Conservation (phyloP, 2,329 filamentous ascomycete genomes). For the Kalmusia sp. region DNA sequence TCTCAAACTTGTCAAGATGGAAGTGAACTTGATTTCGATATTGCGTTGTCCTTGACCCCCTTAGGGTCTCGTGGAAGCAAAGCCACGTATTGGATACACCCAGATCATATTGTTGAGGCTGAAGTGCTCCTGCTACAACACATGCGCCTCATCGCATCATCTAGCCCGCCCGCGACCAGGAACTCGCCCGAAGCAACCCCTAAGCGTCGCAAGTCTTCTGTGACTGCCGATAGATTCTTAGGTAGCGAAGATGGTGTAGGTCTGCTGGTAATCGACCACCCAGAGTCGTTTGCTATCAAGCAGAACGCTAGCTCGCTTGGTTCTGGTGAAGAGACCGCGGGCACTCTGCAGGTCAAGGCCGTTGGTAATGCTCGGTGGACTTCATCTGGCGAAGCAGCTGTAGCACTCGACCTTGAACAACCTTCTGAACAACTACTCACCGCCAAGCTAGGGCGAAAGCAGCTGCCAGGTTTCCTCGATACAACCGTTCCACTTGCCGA, state of each 20-base stretch:
- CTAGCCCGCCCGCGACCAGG: conserved; percentile 22
- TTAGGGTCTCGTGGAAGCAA: conserved; percentile 54
- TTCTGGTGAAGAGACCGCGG: conserved; percentile 45
- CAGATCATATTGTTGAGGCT: conserved; percentile 61
- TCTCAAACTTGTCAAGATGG: conserved; percentile 48
- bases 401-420: conserved; percentile 29
- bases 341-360: conserved; percentile 38
- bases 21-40: conserved; percentile 57
- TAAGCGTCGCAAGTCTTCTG: conserved; percentile 33
- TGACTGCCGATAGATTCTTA: conserved; percentile 30
- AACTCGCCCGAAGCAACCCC: conserved; percentile 30
- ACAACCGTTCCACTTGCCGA: conserved; percentile 12
- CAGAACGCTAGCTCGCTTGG: conserved; percentile 55
- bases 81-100: conserved; percentile 62
- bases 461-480: conserved; percentile 50
- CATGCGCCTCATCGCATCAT: conserved; percentile 49
- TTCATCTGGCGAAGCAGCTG: conserved; percentile 39
- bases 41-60: conserved; percentile 55
- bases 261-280: conserved; percentile 56
- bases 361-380: conserved; percentile 45
- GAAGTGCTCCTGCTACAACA: conserved; percentile 60
- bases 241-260: conserved; percentile 48
- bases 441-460: conserved; percentile 51
- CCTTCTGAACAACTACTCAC: conserved; percentile 27
- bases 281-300: conserved; percentile 53